Evolutionary conservation across 2,329 filamentous ascomycete species (phyloP).

Genomic region (Pseudocercospora fijiensis): DNA sequence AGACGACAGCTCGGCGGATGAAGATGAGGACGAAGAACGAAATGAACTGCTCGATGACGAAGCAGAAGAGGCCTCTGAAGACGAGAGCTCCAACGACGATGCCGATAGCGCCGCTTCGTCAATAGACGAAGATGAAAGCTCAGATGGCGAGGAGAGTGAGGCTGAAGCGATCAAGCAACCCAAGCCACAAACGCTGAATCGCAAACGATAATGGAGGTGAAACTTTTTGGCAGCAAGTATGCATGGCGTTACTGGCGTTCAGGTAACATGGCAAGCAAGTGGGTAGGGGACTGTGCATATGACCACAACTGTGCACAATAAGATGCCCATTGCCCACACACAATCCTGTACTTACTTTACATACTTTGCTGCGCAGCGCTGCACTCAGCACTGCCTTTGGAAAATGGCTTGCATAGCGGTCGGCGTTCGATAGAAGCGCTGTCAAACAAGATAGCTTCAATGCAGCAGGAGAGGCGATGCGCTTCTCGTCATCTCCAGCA

Average conservation of each 20-base stretch:
- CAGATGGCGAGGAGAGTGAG: constrained; percentile 42
- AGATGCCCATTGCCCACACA: constrained; percentile 10
- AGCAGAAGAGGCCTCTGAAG: constrained; percentile 49
- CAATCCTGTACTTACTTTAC: constrained; percentile 8
- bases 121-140: constrained; percentile 46
- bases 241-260: constrained; percentile 3
- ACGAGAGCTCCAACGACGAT: constrained; percentile 19
- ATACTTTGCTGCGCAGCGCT: background rate
- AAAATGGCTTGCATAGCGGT: constrained; percentile 12
- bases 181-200: constrained; percentile 24
- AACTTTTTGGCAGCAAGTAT: background rate
- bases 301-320: constrained; percentile 10
- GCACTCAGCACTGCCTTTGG: background rate
- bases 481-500: too few species aligned
- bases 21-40: constrained; percentile 27
- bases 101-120: constrained; percentile 14
- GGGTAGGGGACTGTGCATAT: constrained; percentile 18
- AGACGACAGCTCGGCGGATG: constrained; percentile 23
- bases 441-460: background rate
- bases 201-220: constrained; percentile 19
- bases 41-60: constrained; percentile 53
- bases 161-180: constrained; percentile 23
- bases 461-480: background rate
- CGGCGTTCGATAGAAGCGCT: background rate
- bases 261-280: background rate